These are phyloP conservation scores for Trypanosoma conorhini DNA, from an alignment of 208 protist genomes.

Conservation along the genomic window DNA sequence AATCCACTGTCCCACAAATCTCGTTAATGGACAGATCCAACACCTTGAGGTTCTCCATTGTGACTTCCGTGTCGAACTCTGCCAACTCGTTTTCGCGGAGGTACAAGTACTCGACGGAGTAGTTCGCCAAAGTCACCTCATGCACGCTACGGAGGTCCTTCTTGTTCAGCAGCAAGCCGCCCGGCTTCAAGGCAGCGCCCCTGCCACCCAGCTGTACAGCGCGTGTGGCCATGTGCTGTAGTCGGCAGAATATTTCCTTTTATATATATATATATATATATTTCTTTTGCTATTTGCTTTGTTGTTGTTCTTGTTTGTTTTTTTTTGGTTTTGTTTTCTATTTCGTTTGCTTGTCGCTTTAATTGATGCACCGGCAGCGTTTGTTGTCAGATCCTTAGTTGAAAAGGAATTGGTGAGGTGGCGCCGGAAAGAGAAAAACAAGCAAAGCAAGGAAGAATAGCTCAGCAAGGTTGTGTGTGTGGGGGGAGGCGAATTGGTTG, in stretches of 20 bases:
- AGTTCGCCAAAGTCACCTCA: conserved; percentile 74
- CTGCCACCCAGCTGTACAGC: conserved; percentile 42
- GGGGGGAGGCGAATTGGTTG: not conserved
- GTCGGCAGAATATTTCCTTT: conserved; percentile 18
- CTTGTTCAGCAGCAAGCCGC: conserved; percentile 77
- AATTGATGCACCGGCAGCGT: not conserved
- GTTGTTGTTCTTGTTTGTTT: not conserved
- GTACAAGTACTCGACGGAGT: conserved; percentile 89
- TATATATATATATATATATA: conserved; percentile 28
- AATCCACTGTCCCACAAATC: conserved; percentile 84
- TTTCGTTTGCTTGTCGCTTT: conserved; percentile 25
- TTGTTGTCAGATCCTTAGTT: not conserved
- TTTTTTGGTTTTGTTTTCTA: conserved; percentile 4
- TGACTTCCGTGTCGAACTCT: conserved; percentile 80
- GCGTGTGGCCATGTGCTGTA: conserved; percentile 19
- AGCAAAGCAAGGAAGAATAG: not conserved
- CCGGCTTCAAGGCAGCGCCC: conserved; percentile 61
- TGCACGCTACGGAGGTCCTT: conserved; percentile 84
- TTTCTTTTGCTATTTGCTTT: conserved; percentile 14
- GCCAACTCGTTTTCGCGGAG: conserved; percentile 92
- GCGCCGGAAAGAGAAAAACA: not conserved
- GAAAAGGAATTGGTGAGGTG: not conserved
- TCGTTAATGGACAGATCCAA: conserved; percentile 93
- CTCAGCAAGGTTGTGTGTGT: not conserved
- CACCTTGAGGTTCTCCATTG: conserved; percentile 85